Percentiles rank a stretch among this genome's conserved stretches.
Conservation (phyloP, 352 stramenopile genomes). For the Globisporangium okanoganense region DNA sequence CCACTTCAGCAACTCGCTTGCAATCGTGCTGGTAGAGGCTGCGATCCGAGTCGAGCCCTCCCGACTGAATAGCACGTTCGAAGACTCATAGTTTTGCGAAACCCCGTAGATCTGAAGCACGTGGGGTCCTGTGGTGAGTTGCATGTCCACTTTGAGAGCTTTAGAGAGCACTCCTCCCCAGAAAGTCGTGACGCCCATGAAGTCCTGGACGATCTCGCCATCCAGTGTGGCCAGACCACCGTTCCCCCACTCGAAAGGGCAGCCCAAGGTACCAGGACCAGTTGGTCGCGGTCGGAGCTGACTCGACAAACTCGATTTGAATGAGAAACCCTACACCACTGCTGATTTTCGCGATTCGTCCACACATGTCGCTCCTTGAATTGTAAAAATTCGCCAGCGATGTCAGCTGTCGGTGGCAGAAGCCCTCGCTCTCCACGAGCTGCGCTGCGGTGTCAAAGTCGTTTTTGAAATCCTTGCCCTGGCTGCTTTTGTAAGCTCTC, state of each 20-base stretch:
- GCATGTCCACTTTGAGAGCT: constrained; percentile 36
- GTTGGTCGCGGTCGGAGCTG: constrained; percentile 23
- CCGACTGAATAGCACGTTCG: constrained; percentile 48
- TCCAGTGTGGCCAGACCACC: constrained; percentile 42
- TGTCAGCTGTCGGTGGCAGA: constrained; percentile 45
- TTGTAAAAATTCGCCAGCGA: constrained; percentile 39
- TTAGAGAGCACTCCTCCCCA: constrained; percentile 39
- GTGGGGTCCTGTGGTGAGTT: constrained; percentile 32
- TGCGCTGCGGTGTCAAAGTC: constrained; percentile 38
- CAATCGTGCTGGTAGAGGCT: constrained; percentile 21
- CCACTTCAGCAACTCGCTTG: constrained; percentile 38
- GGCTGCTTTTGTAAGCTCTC: constrained; percentile 35
- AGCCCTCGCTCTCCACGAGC: constrained; percentile 48
- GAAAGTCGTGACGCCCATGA: constrained; percentile 32
- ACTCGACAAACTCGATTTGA: constrained; percentile 48
- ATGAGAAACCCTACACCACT: constrained; percentile 40
- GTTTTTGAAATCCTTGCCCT: constrained; percentile 31
- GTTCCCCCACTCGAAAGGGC: constrained; percentile 44
- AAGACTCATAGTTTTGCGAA: constrained; percentile 36
- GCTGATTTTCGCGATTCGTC: constrained; percentile 31
- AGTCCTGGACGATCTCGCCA: constrained; percentile 42
- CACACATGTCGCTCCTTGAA: constrained; percentile 43
- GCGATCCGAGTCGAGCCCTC: constrained; percentile 22
- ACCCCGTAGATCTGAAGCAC: constrained; percentile 45
- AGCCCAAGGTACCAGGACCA: constrained; percentile 61